phyloP scores from a whole-genome alignment of 1,139 yeast species.

The Sugiyamaella pinicola region DNA sequence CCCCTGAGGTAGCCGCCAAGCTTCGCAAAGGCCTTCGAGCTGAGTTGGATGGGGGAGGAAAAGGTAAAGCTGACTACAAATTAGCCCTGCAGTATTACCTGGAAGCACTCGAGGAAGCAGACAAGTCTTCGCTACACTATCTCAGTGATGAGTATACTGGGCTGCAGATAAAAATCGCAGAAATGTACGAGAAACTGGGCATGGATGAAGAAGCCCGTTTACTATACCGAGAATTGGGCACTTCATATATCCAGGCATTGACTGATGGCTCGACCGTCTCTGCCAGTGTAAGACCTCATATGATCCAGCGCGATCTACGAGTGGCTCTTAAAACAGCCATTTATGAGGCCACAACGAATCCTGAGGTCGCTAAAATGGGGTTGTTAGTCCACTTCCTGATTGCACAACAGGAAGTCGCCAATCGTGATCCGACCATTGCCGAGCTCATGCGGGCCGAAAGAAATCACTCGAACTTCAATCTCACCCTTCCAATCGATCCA shows the following conservation, averaged over 20 bases:
- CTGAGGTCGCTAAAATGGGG: conserved; percentile 59
- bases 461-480: conserved; percentile 22
- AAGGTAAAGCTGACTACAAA: conserved; percentile 56
- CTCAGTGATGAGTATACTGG: conserved; percentile 79
- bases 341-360: conserved; percentile 50
- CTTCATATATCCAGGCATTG: conserved; percentile 59
- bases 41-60: conserved; percentile 65
- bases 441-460: conserved; percentile 30
- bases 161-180: conserved; percentile 80
- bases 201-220: conserved; percentile 64
- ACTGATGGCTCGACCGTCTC: conserved; percentile 45
- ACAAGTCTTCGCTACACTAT: conserved; percentile 52
- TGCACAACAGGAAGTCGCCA: conserved; percentile 63
- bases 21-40: conserved; percentile 82
- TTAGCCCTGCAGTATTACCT: conserved; percentile 71
- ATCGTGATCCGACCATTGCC: conserved; percentile 37
- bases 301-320: conserved; percentile 71
- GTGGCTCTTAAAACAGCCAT: conserved; percentile 69
- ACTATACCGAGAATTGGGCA: conserved; percentile 67
- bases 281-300: conserved; percentile 49
- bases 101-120: conserved; percentile 53
- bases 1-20: conserved; percentile 63
- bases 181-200: conserved; percentile 73
- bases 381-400: conserved; percentile 63
- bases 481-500: conserved; percentile 27